phyloP scores from a whole-genome alignment of 2,329 filamentous ascomycete species.

The Blumeria graminis region DNA sequence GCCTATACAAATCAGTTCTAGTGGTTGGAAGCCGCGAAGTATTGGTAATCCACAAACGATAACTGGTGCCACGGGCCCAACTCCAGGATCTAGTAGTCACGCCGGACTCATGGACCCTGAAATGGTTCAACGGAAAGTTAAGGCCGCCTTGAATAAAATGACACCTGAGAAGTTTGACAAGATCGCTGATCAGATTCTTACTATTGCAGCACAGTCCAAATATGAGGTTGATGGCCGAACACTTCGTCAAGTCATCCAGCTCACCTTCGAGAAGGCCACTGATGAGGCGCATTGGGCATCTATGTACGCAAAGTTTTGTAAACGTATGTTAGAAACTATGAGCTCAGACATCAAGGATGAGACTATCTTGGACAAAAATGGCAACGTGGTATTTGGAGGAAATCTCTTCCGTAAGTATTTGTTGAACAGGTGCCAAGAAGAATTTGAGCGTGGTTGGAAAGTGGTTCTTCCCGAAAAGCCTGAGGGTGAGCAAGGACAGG shows the following conservation, averaged over 20 bases:
- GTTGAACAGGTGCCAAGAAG: conserved; percentile 93
- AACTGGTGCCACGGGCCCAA: conserved; percentile 18
- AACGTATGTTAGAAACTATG: conserved; percentile 90
- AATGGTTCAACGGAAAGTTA: conserved; percentile 95
- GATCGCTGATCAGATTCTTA: conserved; percentile 78
- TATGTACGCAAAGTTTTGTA: conserved; percentile 98
- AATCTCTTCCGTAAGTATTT: conserved; percentile 96
- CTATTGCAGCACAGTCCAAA: conserved; percentile 85
- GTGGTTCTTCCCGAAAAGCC: conserved; percentile 57
- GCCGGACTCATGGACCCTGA: conserved; percentile 53
- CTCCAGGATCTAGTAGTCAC: conserved; percentile 20
- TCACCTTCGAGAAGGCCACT: conserved; percentile 96
- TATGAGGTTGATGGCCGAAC: conserved; percentile 86
- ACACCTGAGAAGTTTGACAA: conserved; percentile 96
- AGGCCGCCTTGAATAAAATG: conserved; percentile 98
- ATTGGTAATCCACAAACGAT: conserved; percentile 21
- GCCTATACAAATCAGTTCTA: conserved; percentile 45
- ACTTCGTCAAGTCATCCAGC: conserved; percentile 89
- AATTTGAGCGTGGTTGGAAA: conserved; percentile 97
- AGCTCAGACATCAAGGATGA: conserved; percentile 87
- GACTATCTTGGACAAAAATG: conserved; percentile 74
- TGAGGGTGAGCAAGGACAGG: conserved; percentile 33
- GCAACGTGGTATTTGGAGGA: conserved; percentile 72
- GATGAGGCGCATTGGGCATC: conserved; percentile 96
- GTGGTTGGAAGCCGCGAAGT: conserved; percentile 76